Base-by-base conservation (phyloP, 345 rosid species). In the Mangifera indica region DNA sequence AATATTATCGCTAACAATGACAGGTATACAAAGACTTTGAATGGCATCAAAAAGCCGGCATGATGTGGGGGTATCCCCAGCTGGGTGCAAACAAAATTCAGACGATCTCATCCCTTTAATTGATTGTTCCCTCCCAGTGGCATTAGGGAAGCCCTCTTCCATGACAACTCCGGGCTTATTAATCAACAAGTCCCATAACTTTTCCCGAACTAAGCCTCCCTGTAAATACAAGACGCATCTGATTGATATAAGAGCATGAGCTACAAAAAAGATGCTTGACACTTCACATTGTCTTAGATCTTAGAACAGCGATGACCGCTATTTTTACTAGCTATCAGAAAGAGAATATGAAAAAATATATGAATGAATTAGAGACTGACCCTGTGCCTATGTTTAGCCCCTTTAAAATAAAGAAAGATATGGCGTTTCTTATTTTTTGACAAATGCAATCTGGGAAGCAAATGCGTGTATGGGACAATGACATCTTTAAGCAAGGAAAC, bases 141-240 rank as follows among this genome's bases (percentile, higher is more conserved):
- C 96, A 79, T 89, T 92, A 11, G 99, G 97, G 69, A 95, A 95
- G 68, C 99, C 99, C 88, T 95, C 99, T 85, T 95, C 97, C 90
- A 95, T 87, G 48, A 91, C 44, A 21, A 88, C 78, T 2, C 87
- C 81, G 0, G 84, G 82, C 67, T 88, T 86, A 32, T 85, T 83
- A 4, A 78, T 89, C 85, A 95, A 72, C 79, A 92, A 77, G 53
- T 89, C 97, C 97, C 99, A 95, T 53, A 95, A 70, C 53, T 91
- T 87, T 79, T 91, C 97, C 76, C 98, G 84, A 54, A 92, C 84
- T 7, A 85, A 32, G 48, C 99, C 97, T 65, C 98, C 98, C 99
- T 92, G 76, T 58, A 57, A 45, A 67, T 2, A 58, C 64, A 44
- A 53, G 5, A 20, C 32, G 34, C 18, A 49, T 49, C 53, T 49